Evolutionary conservation across 2,329 filamentous ascomycete genomes (phyloP).

Genomic region (Lasiodiplodia theobromae): DNA sequence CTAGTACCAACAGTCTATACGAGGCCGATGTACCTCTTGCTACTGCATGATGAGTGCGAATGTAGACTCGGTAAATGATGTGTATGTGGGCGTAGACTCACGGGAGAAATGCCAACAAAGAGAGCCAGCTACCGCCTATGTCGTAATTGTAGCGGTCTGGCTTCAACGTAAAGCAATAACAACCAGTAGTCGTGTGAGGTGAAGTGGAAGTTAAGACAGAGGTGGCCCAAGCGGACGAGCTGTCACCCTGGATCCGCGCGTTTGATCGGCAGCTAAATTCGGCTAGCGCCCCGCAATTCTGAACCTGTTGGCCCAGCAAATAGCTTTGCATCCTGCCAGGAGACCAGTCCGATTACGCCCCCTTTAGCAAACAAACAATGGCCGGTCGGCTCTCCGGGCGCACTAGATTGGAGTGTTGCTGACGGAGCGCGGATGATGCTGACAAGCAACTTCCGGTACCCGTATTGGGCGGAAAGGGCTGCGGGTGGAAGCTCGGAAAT

Average conservation of each 20-base stretch:
- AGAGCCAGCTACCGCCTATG: not conserved
- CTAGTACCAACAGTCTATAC: not conserved
- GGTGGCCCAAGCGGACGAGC: slow-evolving; percentile 14
- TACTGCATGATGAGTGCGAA: not conserved
- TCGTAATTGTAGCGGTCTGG: not conserved
- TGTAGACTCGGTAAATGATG: not conserved
- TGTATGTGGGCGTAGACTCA: not conserved
- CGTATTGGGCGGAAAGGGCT: not conserved
- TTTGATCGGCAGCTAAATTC: slow-evolving; percentile 22
- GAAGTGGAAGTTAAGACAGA: slow-evolving; percentile 18
- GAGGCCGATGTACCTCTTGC: not conserved
- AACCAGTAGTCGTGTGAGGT: slow-evolving; percentile 9
- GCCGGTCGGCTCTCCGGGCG: not conserved
- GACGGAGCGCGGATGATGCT: slow-evolving; percentile 12
- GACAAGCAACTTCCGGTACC: not conserved
- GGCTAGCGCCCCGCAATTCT: slow-evolving; percentile 10
- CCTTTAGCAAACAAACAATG: not conserved
- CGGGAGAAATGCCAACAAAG: not conserved
- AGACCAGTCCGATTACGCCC: not conserved
- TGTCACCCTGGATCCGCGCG: slow-evolving; percentile 17
- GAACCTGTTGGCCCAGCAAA: slow-evolving; percentile 5
- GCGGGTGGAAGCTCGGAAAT: not conserved
- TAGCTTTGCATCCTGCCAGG: not conserved
- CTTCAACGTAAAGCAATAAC: not conserved
- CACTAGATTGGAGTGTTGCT: not conserved